Evolutionary conservation across 176 grass and related monocot genomes (phyloP).

Genomic region (Oryza longistaminata): DNA sequence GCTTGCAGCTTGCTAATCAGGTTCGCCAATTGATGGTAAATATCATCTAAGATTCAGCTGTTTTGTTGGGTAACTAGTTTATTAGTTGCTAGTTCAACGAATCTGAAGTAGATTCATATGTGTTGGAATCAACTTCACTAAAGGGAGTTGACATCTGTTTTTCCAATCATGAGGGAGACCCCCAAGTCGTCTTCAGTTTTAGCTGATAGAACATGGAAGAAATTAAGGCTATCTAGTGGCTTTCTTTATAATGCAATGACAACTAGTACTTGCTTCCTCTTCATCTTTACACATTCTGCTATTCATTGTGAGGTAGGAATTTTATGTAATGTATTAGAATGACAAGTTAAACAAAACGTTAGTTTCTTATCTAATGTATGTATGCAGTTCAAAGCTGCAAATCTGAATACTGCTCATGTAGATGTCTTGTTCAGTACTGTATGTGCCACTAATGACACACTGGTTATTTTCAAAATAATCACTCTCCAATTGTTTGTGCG

Average conservation of each 20-base stretch:
- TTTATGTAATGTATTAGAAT: background rate
- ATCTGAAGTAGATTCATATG: background rate
- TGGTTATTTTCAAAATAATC: background rate
- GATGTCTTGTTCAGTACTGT: background rate
- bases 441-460: background rate
- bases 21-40: background rate
- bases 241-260: background rate
- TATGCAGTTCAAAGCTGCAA: background rate
- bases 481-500: background rate
- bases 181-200: background rate
- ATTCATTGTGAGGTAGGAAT: background rate
- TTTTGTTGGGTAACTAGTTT: background rate
- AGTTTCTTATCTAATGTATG: background rate
- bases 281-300: background rate
- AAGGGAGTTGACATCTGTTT: background rate
- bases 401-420: background rate
- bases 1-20: background rate
- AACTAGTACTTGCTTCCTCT: background rate
- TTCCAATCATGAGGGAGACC: background rate
- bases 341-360: background rate
- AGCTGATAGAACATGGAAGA: background rate
- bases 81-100: background rate
- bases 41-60: too few species aligned
- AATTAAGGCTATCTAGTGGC: background rate
- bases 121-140: background rate